Base-by-base conservation (phyloP, 1,284 basidiomycete genomes). In the Athelia psychrophila region DNA sequence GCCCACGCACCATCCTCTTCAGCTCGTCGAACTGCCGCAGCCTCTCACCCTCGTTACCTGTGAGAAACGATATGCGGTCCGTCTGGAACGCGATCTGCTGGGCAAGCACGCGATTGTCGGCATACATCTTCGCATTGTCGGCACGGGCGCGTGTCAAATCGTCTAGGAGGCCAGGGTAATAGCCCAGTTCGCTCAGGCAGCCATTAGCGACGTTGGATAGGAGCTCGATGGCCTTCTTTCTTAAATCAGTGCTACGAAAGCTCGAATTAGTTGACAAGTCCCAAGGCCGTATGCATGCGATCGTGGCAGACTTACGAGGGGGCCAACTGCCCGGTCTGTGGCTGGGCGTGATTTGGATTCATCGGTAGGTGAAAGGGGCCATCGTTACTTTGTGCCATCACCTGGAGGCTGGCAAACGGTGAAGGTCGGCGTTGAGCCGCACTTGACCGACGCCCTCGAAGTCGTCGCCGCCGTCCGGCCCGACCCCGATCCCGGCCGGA, bases 111-210 rank as follows among this genome's bases (percentile, higher is more conserved):
- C 62, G 63, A 56, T 84, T 84, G 56, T 84, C 83, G 50, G 76
- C 65, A 54, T 72, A 80, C 30, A 85, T 67, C 58, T 72, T 78
- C 50, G 69, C 56, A 50, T 79, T 81, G 47, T 80, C 74, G 19
- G 48, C 36, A 52, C 73, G 67, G 13, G 67, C 60, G 9, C 64
- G 56, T 24, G 54, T 58, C 35, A 76, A 30, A 32, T 61, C 69
- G 32, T 69, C 67, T 5, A 64, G 54, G 51, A 80, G 66, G 9
- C 69, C 65, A 23, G 74, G 71, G 52, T 62, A 64, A 60, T 76
- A 77, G n/a, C 77, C 72, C 18, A 79, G 67, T 55, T 81, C 80
- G n/a, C 67, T 55, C 42, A 79, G 64, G 57, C 73, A 77, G 9
- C 70, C 69, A 61, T 77, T 77, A 13, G 73, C 71, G 5, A 73